Evolutionary conservation across 192 early-diverging fungal genomes (phyloP).

Genomic region (Kickxella alabastrina): DNA sequence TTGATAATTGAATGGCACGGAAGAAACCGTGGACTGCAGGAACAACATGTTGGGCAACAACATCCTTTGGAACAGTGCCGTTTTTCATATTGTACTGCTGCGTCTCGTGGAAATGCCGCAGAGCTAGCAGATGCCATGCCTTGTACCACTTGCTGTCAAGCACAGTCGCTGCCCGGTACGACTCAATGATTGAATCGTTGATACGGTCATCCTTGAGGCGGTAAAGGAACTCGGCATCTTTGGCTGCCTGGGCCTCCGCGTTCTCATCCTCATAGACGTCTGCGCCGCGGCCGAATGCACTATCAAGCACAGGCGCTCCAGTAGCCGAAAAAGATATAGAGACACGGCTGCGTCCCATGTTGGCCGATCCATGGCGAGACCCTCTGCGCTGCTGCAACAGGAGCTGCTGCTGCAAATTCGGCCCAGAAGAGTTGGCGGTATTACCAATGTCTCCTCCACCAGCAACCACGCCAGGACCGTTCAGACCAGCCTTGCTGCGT

Average conservation of each 20-base stretch:
- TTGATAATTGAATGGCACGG: slow-evolving; percentile 85
- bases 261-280: not conserved
- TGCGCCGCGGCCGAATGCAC: too few species aligned
- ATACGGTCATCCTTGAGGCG: slow-evolving; percentile 19
- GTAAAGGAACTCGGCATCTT: slow-evolving; percentile 17
- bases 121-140: slow-evolving; percentile 97
- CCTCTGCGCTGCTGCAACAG: too few species aligned
- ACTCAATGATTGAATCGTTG: slow-evolving; percentile 65
- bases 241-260: not conserved
- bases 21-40: slow-evolving; percentile 92
- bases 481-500: slow-evolving; percentile 2
- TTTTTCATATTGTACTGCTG: slow-evolving; percentile 70
- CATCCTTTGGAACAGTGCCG: slow-evolving; percentile 57
- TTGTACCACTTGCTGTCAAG: slow-evolving; percentile 93
- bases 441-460: too few species aligned
- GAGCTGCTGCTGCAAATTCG: too few species aligned
- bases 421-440: too few species aligned
- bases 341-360: too few species aligned
- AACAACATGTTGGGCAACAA: slow-evolving; percentile 55
- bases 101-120: slow-evolving; percentile 82
- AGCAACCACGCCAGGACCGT: too few species aligned
- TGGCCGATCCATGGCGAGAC: too few species aligned
- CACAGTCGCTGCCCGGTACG: slow-evolving; percentile 79
- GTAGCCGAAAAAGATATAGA: too few species aligned
- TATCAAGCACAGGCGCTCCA: too few species aligned